phyloP scores from a whole-genome alignment of 352 stramenopile species.

The Phytophthora kernoviae region DNA sequence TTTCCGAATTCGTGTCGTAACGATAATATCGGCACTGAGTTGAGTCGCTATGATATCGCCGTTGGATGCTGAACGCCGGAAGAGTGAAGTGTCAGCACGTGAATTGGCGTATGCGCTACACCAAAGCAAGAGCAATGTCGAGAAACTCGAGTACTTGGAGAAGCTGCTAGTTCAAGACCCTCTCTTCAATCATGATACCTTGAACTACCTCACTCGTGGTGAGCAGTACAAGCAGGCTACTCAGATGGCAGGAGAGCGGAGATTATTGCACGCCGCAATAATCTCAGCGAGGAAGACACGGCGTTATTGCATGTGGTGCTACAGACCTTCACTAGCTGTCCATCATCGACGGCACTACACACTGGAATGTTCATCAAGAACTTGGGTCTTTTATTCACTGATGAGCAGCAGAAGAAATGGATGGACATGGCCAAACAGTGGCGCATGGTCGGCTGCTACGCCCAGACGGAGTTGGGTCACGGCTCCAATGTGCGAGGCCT shows the following conservation, averaged over 20 bases:
- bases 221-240: constrained; percentile 65
- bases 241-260: constrained; percentile 59
- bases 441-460: constrained; percentile 85
- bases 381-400: constrained; percentile 59
- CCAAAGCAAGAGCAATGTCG: constrained; percentile 55
- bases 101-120: constrained; percentile 70
- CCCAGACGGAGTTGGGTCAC: constrained; percentile 90
- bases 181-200: constrained; percentile 43
- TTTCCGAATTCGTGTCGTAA: constrained; percentile 22
- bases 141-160: constrained; percentile 64
- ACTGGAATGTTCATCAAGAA: constrained; percentile 77
- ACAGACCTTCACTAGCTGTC: constrained; percentile 55
- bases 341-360: constrained; percentile 60
- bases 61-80: constrained; percentile 46
- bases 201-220: constrained; percentile 66
- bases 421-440: constrained; percentile 71
- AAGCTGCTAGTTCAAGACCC: constrained; percentile 45
- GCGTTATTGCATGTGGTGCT: constrained; percentile 52
- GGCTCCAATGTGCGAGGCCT: constrained; percentile 89
- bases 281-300: constrained; percentile 56
- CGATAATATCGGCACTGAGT: neutral
- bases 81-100: constrained; percentile 47
- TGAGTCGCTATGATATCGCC: constrained; percentile 14
- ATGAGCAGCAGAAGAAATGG: constrained; percentile 74
- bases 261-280: constrained; percentile 57